A percentile compares a stretch with the other conserved stretches of the same genome.
Conservation (phyloP, 1,139 yeast genomes). For the Hemisphaericaspora subhashii region DNA sequence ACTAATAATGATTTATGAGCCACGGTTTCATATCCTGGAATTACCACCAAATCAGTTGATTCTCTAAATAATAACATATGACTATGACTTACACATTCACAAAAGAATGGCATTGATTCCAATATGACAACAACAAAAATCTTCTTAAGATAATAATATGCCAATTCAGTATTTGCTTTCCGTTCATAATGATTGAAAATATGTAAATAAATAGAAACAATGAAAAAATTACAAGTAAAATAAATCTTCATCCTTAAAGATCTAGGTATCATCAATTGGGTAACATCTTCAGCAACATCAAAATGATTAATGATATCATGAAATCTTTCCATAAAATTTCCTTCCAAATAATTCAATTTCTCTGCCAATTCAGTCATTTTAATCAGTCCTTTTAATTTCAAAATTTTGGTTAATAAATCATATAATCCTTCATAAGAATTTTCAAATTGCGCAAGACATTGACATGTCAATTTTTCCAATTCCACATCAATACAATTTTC, state of each 20-base stretch:
- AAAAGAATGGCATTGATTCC: conserved; percentile 36
- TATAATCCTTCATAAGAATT: conserved; percentile 18
- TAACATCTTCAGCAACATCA: conserved; percentile 3
- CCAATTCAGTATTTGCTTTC: conserved; percentile 21
- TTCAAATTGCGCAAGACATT: conserved; percentile 18
- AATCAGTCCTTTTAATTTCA: conserved; percentile 21
- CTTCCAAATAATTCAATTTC: conserved; percentile 19
- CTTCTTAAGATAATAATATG: conserved; percentile 33
- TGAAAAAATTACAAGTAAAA: conserved; percentile 21
- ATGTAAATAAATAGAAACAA: conserved; percentile 31
- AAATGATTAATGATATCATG: conserved; percentile 11
- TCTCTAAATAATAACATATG: conserved; percentile 19
- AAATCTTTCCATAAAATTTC: conserved; percentile 17
- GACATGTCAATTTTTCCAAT: conserved; percentile 23
- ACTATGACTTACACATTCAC: conserved; percentile 22
- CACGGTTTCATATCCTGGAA: conserved; percentile 35
- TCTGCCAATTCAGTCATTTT: conserved; percentile 21
- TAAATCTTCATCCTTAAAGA: conserved; percentile 24
- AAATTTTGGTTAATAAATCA: conserved; percentile 19
- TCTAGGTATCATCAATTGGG: conserved; percentile 11
- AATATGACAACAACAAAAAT: conserved; percentile 23
- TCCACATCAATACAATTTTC: conserved; percentile 28
- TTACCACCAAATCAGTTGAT: conserved; percentile 35
- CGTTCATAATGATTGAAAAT: conserved; percentile 39
- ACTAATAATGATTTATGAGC: conserved; percentile 33